phyloP scores from a whole-genome alignment of 257 asterid species.

The Buddleja alternifolia region DNA sequence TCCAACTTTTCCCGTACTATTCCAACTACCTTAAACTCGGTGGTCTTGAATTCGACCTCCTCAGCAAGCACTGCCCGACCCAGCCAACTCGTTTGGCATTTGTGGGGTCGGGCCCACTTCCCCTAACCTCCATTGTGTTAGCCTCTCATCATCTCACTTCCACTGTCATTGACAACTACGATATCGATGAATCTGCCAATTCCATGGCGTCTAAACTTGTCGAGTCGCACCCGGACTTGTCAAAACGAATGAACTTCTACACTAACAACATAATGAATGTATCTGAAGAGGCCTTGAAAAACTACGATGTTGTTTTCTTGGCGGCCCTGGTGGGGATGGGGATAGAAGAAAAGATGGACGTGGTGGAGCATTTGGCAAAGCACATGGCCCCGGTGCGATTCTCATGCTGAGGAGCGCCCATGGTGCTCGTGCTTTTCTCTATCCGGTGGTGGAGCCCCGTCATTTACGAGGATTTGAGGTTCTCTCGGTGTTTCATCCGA shows the following conservation, averaged over 20 bases:
- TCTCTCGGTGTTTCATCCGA: constrained; percentile 56
- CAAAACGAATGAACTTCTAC: constrained; percentile 48
- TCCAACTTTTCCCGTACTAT: constrained; percentile 53
- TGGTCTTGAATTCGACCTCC: constrained; percentile 47
- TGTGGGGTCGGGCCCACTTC: constrained; percentile 66
- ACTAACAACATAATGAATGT: constrained; percentile 49
- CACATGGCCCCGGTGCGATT: constrained; percentile 56
- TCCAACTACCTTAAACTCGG: constrained; percentile 55
- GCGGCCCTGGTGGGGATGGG: constrained; percentile 71
- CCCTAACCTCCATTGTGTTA: constrained; percentile 56
- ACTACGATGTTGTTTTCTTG: constrained; percentile 59
- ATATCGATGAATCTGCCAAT: constrained; percentile 51
- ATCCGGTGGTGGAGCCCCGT: constrained; percentile 58
- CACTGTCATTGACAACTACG: constrained; percentile 53
- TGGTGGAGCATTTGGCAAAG: constrained; percentile 43
- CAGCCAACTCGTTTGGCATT: constrained; percentile 41
- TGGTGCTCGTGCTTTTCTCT: constrained; percentile 60
- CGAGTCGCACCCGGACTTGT: constrained; percentile 43
- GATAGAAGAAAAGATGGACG: constrained; percentile 44
- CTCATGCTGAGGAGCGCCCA: constrained; percentile 70
- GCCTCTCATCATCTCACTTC: constrained; percentile 49
- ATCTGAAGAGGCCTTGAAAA: constrained; percentile 33
- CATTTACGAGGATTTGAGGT: constrained; percentile 62
- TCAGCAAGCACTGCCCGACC: constrained; percentile 32
- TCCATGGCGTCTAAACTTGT: constrained; percentile 46